Evolutionary conservation across 371 early-diverging fungal species (phyloP), one percentile per base, ranked within the genome.

Genomic region (Massospora cicadina): DNA sequence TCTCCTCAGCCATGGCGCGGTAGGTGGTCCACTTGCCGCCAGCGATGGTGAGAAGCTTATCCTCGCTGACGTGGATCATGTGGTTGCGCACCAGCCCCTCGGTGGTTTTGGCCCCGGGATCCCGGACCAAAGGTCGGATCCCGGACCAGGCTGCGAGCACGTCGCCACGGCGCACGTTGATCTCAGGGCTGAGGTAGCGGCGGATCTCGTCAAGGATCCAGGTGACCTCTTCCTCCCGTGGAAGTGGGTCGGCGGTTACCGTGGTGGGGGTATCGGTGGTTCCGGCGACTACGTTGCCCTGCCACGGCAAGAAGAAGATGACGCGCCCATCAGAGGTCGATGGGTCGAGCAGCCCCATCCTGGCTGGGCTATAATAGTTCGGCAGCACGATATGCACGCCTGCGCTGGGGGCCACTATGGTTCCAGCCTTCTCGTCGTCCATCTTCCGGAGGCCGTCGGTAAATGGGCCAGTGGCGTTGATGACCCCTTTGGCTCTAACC

Each of bases 1-100:
- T 90, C 69, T 99, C 97, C 70, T 94, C 82, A 27, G 99, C 99
- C 98, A 99, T 99, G 65, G 87, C 86, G 68, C 99, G 87, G 76
- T 93, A 99, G 0, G 98, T 99, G 0, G 99, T 99, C 99, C 99
- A 99, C 74, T 99, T 99, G 63, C 99, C 99, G 67, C 99, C 99
- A 23, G 98, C 90, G 71, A 99, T 88, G 3, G 98, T 95, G 66
- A 99, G 72, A 61, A 99, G 72, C 5, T 91, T 90, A 63, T 83
- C 80, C 30, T 82, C 76, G 57, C 87, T 87, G 54, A 88, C 89
- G 67, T 91, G 78, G 68, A 99, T 86, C 85, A 96, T 87, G 70
- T 98, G 99, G 75, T 89, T 97, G 69, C 99, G 89, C 10, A 98
- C 98, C 65, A 99, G 79, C 26, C 85, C 84, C 66, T 89, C 87